phyloP scores from a whole-genome alignment of 164 flowering plant species.

The Dillenia turbinata region DNA sequence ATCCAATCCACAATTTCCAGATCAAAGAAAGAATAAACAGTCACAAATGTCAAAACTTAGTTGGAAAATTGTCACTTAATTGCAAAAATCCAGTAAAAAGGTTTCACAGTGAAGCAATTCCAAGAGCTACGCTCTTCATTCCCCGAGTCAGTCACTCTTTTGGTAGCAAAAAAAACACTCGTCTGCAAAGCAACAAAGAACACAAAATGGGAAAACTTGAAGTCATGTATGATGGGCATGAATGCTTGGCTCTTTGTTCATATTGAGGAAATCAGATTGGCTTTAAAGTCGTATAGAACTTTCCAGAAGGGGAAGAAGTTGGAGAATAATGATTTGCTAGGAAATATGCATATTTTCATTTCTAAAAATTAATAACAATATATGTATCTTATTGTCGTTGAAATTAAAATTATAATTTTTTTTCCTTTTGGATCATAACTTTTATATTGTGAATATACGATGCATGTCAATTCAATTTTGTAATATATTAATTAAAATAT shows the following conservation, averaged over 20 bases:
- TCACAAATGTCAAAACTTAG: too few relatives aligned
- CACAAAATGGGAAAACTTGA: constrained; percentile 76
- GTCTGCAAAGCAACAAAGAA: constrained; percentile 84
- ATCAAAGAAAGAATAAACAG: too few relatives aligned
- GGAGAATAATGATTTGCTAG: constrained; percentile 84
- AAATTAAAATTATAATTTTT: too few relatives aligned
- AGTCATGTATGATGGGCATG: constrained; percentile 96
- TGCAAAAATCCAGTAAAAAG: constrained; percentile 83
- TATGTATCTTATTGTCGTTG: too few relatives aligned
- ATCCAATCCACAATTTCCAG: too few relatives aligned
- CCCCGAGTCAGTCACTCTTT: constrained; percentile 58
- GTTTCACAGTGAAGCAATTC: constrained; percentile 82
- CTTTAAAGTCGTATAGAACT: constrained; percentile 69
- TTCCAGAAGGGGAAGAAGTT: constrained; percentile 86
- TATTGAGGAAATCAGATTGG: constrained; percentile 78
- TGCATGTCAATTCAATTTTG: too few relatives aligned
- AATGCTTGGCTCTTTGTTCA: constrained; percentile 92
- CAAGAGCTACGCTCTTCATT: constrained; percentile 61
- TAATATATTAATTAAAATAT: too few relatives aligned
- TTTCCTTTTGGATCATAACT: too few relatives aligned
- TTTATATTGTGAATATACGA: too few relatives aligned
- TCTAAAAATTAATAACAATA: too few relatives aligned
- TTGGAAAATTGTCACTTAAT: constrained; percentile 52
- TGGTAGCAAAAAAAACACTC: constrained; percentile 88
- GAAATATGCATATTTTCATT: too few relatives aligned